Evolutionary conservation across 495 filamentous ascomycete species (phyloP).

Genomic region (Penicillium tannophilum): DNA sequence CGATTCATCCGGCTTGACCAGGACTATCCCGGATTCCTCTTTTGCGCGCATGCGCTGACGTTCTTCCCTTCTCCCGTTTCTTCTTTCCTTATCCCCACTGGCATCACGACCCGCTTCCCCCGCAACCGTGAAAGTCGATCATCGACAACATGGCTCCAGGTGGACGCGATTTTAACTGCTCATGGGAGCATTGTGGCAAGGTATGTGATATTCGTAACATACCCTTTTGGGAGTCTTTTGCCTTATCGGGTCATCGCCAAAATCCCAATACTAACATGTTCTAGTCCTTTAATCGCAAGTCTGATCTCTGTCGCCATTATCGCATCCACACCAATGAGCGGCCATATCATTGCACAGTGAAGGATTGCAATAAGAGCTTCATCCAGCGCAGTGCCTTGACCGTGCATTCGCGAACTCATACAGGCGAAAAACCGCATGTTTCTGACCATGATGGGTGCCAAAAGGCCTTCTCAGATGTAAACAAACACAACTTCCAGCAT

Average conservation of each 20-base stretch:
- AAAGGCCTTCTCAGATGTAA: constrained; percentile 86
- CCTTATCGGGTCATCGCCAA: constrained; percentile 3
- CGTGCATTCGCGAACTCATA: constrained; percentile 85
- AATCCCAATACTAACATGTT: constrained; percentile 3
- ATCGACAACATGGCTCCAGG: constrained; percentile 45
- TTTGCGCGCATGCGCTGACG: constrained; percentile 22
- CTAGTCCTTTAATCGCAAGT: constrained; percentile 92
- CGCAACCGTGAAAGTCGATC: constrained; percentile 19
- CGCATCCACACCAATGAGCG: constrained; percentile 90
- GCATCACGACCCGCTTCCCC: constrained; percentile 25
- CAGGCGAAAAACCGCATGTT: constrained; percentile 85
- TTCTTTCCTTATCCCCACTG: constrained; percentile 19
- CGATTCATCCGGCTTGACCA: constrained; percentile 26
- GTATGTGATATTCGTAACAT: constrained; percentile 26
- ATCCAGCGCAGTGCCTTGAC: constrained; percentile 88
- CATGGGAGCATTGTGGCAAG: constrained; percentile 51
- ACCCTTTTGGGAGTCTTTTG: background rate
- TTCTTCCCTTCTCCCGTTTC: constrained; percentile 12
- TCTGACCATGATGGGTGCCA: constrained; percentile 79
- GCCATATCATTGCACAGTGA: constrained; percentile 71
- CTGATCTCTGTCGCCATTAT: constrained; percentile 84
- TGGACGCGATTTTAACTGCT: constrained; percentile 50
- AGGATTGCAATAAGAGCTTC: constrained; percentile 82
- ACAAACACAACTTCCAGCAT: constrained; percentile 25
- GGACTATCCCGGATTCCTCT: constrained; percentile 19